Percentiles rank a stretch among this genome's conserved stretches.
Evolutionary conservation across 116 monocot genomes (phyloP).

Genomic region (Zostera marina): DNA sequence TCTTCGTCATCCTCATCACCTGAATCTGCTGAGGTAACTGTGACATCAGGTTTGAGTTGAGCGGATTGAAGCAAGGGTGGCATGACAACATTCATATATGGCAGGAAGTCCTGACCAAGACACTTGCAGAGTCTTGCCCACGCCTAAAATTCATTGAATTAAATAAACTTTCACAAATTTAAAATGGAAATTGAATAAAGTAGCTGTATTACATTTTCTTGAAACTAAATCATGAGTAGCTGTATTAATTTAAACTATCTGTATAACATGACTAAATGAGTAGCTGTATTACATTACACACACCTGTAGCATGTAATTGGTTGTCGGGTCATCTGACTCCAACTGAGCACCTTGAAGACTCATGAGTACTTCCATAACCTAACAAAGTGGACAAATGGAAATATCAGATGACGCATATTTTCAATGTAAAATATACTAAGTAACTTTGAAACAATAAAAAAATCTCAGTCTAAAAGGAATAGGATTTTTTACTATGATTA

Average conservation of each 20-base stretch:
- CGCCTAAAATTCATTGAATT: conserved; percentile 28
- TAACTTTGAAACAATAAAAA: background rate
- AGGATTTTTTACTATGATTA: no score
- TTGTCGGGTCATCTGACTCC: conserved; percentile 86
- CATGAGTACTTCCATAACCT: conserved; percentile 94
- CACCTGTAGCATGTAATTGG: conserved; percentile 94
- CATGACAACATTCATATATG: conserved; percentile 99
- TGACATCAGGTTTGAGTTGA: conserved; percentile 92
- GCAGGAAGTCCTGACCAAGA: conserved; percentile 94
- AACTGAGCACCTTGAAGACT: conserved; percentile 75
- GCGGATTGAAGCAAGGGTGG: conserved; percentile 92
- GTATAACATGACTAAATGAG: no score
- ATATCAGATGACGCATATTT: background rate
- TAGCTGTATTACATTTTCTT: no score
- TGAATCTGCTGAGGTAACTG: conserved; percentile 75
- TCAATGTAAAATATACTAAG: background rate
- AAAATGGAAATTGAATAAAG: background rate
- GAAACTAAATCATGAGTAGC: no score
- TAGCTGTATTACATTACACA: background rate
- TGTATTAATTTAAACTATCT: no score
- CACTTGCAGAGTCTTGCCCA: conserved; percentile 99
- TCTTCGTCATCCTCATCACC: conserved; percentile 77
- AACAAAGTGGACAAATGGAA: background rate
- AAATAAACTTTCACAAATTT: background rate
- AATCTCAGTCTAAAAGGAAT: no score